These are phyloP conservation scores for Francoa sonchifolia DNA, from an alignment of 441 rosid genomes.

Conservation along the genomic window DNA sequence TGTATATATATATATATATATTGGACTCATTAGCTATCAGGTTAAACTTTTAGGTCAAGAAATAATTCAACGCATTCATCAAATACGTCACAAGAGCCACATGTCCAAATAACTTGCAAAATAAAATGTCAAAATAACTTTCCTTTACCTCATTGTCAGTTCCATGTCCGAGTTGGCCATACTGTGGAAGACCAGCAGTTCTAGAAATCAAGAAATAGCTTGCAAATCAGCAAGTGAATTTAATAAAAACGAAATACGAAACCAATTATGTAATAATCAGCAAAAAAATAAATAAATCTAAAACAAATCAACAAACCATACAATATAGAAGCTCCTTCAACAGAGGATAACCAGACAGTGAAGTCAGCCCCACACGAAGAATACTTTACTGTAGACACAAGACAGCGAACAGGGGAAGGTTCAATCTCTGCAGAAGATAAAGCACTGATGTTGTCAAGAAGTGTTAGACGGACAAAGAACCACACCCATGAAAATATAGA, in stretches of 20 bases:
- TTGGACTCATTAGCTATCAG: too few species aligned
- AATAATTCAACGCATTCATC: too few species aligned
- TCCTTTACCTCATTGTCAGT: slow-evolving; percentile 59
- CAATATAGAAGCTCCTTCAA: slow-evolving; percentile 86
- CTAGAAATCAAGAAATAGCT: slow-evolving; percentile 32
- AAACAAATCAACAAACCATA: slow-evolving; percentile 44
- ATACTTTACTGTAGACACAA: slow-evolving; percentile 51
- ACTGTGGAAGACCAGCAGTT: slow-evolving; percentile 80
- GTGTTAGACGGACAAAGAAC: not conserved
- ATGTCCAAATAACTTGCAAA: too few species aligned
- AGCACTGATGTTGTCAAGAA: slow-evolving; percentile 5
- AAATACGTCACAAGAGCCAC: too few species aligned
- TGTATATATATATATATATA: too few species aligned
- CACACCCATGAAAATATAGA: too few species aligned
- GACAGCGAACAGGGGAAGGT: slow-evolving; percentile 67
- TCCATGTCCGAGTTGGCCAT: slow-evolving; percentile 78
- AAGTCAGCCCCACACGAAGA: slow-evolving; percentile 92
- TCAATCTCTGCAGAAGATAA: slow-evolving; percentile 41
- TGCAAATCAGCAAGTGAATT: slow-evolving; percentile 11
- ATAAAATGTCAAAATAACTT: not conserved
- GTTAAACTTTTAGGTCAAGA: too few species aligned
- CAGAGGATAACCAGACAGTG: slow-evolving; percentile 81
- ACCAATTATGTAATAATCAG: not conserved
- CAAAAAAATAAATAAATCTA: slow-evolving; percentile 8
- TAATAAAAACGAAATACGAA: not conserved